phyloP scores from a whole-genome alignment of 805 yeast genomes.

The Candida awuae region DNA sequence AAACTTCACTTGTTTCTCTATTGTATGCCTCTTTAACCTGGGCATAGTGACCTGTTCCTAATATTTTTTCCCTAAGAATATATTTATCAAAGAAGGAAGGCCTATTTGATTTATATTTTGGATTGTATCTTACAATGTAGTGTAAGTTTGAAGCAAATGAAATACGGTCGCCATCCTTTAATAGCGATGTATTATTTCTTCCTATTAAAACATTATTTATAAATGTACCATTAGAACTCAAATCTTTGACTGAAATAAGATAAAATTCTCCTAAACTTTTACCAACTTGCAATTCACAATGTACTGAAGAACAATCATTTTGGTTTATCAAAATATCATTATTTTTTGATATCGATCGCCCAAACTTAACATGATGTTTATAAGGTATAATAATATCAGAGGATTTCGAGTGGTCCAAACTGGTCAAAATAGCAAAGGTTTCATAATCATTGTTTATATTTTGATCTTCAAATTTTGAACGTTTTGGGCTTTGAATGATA shows the following conservation, averaged over 20 bases:
- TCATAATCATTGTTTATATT: neutral
- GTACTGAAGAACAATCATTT: constrained; percentile 56
- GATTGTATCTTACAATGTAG: constrained; percentile 24
- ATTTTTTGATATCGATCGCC: constrained; percentile 34
- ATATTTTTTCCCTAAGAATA: constrained; percentile 42
- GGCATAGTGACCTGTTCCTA: constrained; percentile 77
- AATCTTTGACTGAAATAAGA: constrained; percentile 44
- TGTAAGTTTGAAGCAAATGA: constrained; percentile 37
- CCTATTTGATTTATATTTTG: constrained; percentile 12
- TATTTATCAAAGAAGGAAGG: constrained; percentile 50
- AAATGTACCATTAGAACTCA: constrained; percentile 59
- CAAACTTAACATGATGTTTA: constrained; percentile 15
- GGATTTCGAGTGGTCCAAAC: constrained; percentile 8
- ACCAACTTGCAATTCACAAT: constrained; percentile 40
- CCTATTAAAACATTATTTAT: constrained; percentile 51
- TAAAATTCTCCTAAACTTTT: constrained; percentile 32
- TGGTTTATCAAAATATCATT: constrained; percentile 37
- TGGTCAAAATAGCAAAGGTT: constrained; percentile 11
- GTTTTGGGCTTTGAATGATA: neutral
- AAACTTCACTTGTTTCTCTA: constrained; percentile 48
- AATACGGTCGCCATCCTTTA: constrained; percentile 58
- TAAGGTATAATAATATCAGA: constrained; percentile 6
- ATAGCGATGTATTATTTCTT: constrained; percentile 37
- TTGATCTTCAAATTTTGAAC: neutral
- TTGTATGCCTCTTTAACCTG: constrained; percentile 65